A percentile compares a stretch with the other conserved stretches of the same genome.
phyloP scores from a whole-genome alignment of 2,329 filamentous ascomycete genomes.

The Fusarium paranaense region DNA sequence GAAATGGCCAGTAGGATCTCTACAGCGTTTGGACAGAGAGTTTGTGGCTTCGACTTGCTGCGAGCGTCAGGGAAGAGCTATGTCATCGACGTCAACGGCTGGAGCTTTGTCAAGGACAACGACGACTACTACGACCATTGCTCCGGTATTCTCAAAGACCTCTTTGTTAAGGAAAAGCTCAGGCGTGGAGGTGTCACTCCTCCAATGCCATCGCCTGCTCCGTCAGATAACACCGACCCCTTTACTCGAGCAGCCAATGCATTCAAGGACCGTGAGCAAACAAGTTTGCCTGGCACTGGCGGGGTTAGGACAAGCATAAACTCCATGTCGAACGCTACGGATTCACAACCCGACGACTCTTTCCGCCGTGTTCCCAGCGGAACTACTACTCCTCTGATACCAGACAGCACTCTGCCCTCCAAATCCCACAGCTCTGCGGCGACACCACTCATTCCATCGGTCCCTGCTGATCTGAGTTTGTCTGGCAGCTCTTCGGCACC shows the following conservation, averaged over 20 bases:
- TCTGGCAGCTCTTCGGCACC: slow-evolving; percentile 48
- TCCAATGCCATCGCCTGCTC: slow-evolving; percentile 62
- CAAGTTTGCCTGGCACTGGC: slow-evolving; percentile 25
- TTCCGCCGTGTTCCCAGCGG: slow-evolving; percentile 41
- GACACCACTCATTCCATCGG: slow-evolving; percentile 51
- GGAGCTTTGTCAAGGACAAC: slow-evolving; percentile 99
- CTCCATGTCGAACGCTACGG: slow-evolving; percentile 32
- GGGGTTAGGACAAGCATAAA: slow-evolving; percentile 46
- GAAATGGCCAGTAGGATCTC: slow-evolving; percentile 91
- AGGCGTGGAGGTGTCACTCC: slow-evolving; percentile 71
- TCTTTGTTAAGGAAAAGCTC: slow-evolving; percentile 85
- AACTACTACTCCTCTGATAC: slow-evolving; percentile 46
- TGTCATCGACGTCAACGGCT: slow-evolving; percentile 98
- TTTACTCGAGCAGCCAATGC: slow-evolving; percentile 48
- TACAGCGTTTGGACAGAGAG: slow-evolving; percentile 89
- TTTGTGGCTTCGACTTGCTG: slow-evolving; percentile 95
- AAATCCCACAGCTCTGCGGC: slow-evolving; percentile 52
- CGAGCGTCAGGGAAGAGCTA: slow-evolving; percentile 91
- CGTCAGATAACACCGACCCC: slow-evolving; percentile 56
- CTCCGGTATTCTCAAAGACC: slow-evolving; percentile 84
- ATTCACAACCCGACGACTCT: slow-evolving; percentile 42
- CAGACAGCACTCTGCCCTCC: slow-evolving; percentile 47
- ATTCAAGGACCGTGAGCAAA: slow-evolving; percentile 55
- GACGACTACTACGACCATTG: slow-evolving; percentile 97
- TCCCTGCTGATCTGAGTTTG: slow-evolving; percentile 45